Base-by-base conservation (phyloP, 345 rosid species). In the Euphorbia peplus region DNA sequence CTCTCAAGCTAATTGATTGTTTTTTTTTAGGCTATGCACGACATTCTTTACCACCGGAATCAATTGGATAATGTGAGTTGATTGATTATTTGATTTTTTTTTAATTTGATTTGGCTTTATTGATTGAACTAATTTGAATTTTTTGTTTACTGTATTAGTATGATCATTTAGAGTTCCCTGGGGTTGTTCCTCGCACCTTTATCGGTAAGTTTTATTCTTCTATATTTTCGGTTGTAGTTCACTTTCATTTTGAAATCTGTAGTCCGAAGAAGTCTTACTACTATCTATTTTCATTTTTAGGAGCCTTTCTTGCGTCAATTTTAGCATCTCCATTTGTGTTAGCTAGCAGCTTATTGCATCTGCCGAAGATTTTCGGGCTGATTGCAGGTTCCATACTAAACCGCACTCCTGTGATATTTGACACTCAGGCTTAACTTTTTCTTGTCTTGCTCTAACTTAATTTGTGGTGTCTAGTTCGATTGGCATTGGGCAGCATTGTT, bases 181-280 rank as follows among this genome's bases (percentile, higher is more conserved):
- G 99, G 73, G 98, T 95, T 70, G 97, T 95, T 70, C 98, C 96
- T 73, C 98, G 98, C 69, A 89, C 99, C 71, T 95, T 95, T 64
- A 83, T 91, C 0, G 97, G 98, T 88, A 78, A 64, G 47, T 47
- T 66, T 21, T 48, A 30, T 25, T 42, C 48, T 41, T 62, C 12
- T 24, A 41, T 25, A 19, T 15, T 15, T 61, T 62, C n/a, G 25
- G 52, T 28, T 29, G 5, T 53, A 8, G 22, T 24, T 25, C 50
- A 4, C 0, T 54, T 55, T 29, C 37, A 8, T 54, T 54, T 67
- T 3, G 14, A 26, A 37, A 21, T 24, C 29, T 47, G 14, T 19
- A 11, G 10, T 15, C 48, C 8, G 1, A 28, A 50, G 57, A 19
- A 8, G 15, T 37, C 26, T 51, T 26, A 0, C 60, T 25, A 13